Evolutionary conservation across 2,329 filamentous ascomycete genomes (phyloP), one percentile per base, ranked within the genome.

Genomic region (Cordyceps javanica): DNA sequence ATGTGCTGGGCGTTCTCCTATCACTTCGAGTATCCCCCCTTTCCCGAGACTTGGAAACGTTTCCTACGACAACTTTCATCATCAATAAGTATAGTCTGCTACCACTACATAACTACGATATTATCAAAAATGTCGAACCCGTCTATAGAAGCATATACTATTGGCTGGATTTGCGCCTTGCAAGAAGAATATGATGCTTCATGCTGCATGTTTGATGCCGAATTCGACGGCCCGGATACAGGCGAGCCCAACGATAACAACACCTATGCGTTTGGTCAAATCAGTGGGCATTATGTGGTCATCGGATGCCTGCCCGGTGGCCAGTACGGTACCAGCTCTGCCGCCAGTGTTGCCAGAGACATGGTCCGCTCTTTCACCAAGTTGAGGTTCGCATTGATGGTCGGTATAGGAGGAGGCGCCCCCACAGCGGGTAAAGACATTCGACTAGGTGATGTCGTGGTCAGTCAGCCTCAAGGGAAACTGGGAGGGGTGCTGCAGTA

Each of bases 381-480:
- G 2, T 39, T 74, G 8, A 52, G 63, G 10, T 59, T 72, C 8
- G 66, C 66, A 0, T 45, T 73, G 5, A 64, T 73, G 60, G 70
- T 73, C 1, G 70, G 70, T 23, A 66, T 72, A 3, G 70, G 65
- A 1, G 70, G 69, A 21, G 70, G 70, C 8, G 67, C 65, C 0
- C 70, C 70, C 62, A 74, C 55, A 46, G 3, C 5, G 5, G 57
- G 62, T 8, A 53, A 67, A 26, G 69, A 73, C 25, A 65, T 73
- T 3, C 65, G 70, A 4, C 55, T 65, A 4, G 63, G 63, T 6
- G 63, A 65, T 42, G 34, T 65, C 10, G 62, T 65, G 3, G 63
- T 65, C 11, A 64, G 62, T 39, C 26, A 5, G 5, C 45, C 45
- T 13, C 45, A 23, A 16, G 21, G 34, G 19, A 25, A 25, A 3